Conservation (phyloP, 2,329 filamentous ascomycete genomes). For the Tolypocladium pustulatum region DNA sequence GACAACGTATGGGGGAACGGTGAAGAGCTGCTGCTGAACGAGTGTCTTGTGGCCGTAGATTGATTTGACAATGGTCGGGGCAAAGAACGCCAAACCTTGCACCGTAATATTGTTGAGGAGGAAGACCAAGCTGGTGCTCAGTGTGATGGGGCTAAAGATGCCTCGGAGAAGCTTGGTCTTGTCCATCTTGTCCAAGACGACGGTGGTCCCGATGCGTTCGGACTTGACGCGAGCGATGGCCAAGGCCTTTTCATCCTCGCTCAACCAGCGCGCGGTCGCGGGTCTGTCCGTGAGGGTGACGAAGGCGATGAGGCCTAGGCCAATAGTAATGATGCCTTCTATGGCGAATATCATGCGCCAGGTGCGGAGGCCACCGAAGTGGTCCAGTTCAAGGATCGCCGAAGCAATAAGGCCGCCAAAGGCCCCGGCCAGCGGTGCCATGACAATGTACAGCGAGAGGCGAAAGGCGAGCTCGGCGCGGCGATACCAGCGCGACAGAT, state of each 20-base stretch:
- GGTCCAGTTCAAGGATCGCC: constrained; percentile 50
- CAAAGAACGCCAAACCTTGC: constrained; percentile 60
- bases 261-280: constrained; percentile 56
- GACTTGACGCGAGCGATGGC: constrained; percentile 58
- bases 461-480: constrained; percentile 57
- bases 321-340: constrained; percentile 49
- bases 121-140: constrained; percentile 48
- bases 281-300: constrained; percentile 59
- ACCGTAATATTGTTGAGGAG: constrained; percentile 60
- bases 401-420: constrained; percentile 59
- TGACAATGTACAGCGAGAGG: constrained; percentile 58
- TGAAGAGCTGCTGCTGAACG: constrained; percentile 57
- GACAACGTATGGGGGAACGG: constrained; percentile 60
- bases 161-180: constrained; percentile 47
- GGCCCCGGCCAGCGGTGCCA: constrained; percentile 58
- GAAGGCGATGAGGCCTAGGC: constrained; percentile 49
- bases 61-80: constrained; percentile 55
- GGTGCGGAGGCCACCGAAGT: constrained; percentile 42
- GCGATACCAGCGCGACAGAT: constrained; percentile 63
- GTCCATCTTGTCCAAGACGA: constrained; percentile 54
- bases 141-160: constrained; percentile 51
- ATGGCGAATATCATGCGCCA: constrained; percentile 66
- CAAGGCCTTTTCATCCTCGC: constrained; percentile 53
- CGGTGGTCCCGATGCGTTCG: constrained; percentile 51
- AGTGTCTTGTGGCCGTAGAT: constrained; percentile 50